Evolutionary conservation across 2,329 filamentous ascomycete species (phyloP).

Genomic region (Diaporthe citriasiana): DNA sequence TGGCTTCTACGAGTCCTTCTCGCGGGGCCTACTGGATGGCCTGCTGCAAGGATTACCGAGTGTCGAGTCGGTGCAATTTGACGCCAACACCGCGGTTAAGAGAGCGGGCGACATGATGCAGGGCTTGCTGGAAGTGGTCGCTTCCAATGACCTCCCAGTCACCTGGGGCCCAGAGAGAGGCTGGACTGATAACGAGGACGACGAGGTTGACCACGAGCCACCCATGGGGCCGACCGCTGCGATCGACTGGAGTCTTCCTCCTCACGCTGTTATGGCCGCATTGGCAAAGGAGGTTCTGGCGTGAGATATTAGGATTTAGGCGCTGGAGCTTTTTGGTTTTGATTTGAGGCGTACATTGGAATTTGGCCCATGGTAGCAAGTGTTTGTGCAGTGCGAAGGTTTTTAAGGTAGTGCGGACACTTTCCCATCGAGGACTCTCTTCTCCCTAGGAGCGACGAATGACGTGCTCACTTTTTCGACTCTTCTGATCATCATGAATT

Average conservation of each 20-base stretch:
- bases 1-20: conserved; percentile 80
- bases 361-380: background rate
- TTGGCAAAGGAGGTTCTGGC: conserved; percentile 27
- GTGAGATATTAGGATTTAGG: background rate
- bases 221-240: conserved; percentile 25
- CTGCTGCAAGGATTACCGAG: conserved; percentile 71
- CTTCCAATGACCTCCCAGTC: conserved; percentile 62
- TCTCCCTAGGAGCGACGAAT: background rate
- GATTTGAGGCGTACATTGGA: background rate
- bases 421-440: background rate
- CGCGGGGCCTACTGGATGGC: conserved; percentile 66
- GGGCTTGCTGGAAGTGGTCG: conserved; percentile 68
- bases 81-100: conserved; percentile 76
- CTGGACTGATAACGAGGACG: conserved; percentile 71
- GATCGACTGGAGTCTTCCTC: conserved; percentile 31
- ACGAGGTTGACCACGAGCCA: conserved; percentile 44
- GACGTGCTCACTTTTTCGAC: background rate
- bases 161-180: conserved; percentile 77
- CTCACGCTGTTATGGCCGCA: conserved; percentile 23
- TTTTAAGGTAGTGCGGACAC: background rate
- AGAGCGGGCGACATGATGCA: conserved; percentile 75
- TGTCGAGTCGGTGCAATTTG: conserved; percentile 74
- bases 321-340: conserved; percentile 11
- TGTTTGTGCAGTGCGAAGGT: background rate
- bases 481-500: conserved; percentile 18